Evolutionary conservation across 164 flowering plant species (phyloP).

Genomic region (Echeveria elegans): DNA sequence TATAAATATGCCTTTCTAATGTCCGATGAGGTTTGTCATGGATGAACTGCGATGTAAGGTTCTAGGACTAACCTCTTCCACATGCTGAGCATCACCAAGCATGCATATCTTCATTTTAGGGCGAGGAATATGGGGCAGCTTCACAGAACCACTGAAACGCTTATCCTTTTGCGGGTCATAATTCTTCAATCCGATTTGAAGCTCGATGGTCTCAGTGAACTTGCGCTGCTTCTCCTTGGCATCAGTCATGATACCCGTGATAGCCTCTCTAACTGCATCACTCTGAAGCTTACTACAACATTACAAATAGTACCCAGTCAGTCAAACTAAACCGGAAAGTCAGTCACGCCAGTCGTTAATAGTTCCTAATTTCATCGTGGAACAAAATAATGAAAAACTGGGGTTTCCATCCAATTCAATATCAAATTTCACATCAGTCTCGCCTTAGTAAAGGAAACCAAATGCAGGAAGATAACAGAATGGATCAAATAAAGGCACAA

Average conservation of each 20-base stretch:
- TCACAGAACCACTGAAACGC: slow-evolving; percentile 2
- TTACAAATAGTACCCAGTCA: neutral
- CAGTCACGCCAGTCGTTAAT: too few relatives aligned
- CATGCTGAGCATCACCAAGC: slow-evolving; percentile 2
- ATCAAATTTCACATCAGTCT: too few relatives aligned
- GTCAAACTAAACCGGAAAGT: too few relatives aligned
- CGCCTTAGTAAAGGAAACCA: too few relatives aligned
- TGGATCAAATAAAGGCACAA: too few relatives aligned
- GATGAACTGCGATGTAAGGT: too few relatives aligned
- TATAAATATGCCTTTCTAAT: too few relatives aligned
- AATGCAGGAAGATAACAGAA: too few relatives aligned
- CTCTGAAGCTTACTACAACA: neutral
- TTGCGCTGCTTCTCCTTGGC: slow-evolving; percentile 3
- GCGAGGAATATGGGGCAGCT: neutral
- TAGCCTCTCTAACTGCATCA: neutral
- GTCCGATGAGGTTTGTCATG: neutral
- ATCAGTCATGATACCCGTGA: neutral
- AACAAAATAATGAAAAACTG: too few relatives aligned
- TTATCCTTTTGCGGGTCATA: neutral
- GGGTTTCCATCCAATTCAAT: too few relatives aligned
- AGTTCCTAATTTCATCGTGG: too few relatives aligned
- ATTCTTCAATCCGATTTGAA: neutral
- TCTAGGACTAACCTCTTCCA: neutral
- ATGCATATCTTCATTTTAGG: neutral
- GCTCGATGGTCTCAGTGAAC: neutral